Evolutionary conservation across 441 rosid species (phyloP).

Genomic region (Geranium incanum): DNA sequence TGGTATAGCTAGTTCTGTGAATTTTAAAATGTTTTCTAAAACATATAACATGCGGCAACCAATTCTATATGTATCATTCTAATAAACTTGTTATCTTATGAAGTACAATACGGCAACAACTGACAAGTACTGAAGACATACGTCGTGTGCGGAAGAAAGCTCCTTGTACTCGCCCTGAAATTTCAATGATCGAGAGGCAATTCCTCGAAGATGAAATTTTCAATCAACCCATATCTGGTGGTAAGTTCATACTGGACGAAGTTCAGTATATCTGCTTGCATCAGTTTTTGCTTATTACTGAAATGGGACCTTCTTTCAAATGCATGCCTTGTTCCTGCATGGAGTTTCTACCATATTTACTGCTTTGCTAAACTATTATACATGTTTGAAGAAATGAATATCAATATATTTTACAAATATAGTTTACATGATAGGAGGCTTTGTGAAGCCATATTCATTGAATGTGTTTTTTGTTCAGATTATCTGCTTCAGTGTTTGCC

Average conservation of each 20-base stretch:
- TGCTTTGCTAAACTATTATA: neutral
- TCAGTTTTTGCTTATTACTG: neutral
- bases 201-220: slow-evolving; percentile 68
- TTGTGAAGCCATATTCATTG: neutral
- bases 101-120: slow-evolving; percentile 81
- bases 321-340: neutral
- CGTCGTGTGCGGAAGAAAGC: slow-evolving; percentile 95
- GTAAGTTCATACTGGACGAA: slow-evolving; percentile 40
- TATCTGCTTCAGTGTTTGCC: slow-evolving; percentile 4
- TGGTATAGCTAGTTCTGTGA: neutral
- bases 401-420: neutral
- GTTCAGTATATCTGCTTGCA: neutral
- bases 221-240: slow-evolving; percentile 53
- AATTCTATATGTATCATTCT: slow-evolving; percentile 18
- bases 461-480: neutral
- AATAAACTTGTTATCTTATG: slow-evolving; percentile 26
- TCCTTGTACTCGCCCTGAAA: slow-evolving; percentile 87
- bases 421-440: neutral
- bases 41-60: neutral
- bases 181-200: slow-evolving; percentile 71
- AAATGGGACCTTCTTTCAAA: neutral
- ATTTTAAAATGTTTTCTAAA: slow-evolving; percentile 12
- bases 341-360: slow-evolving; percentile 7
- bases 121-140: slow-evolving; percentile 79
- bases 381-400: slow-evolving; percentile 2